Base-by-base conservation (phyloP, 495 filamentous ascomycete genomes). In the Penicillium malachiteum region DNA sequence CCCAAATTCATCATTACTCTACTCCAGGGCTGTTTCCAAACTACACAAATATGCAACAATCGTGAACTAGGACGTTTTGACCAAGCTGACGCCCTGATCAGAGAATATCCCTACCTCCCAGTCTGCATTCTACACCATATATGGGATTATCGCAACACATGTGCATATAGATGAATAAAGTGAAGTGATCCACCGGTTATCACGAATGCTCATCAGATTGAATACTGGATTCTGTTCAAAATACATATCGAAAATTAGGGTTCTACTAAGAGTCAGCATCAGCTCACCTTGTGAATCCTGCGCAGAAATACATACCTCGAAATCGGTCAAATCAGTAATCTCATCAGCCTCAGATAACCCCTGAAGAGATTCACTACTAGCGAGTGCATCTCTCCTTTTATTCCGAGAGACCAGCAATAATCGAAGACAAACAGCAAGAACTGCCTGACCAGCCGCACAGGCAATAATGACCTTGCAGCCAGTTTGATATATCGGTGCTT, bases 401-500 rank as follows among this genome's bases (percentile, higher is more conserved):
- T 66, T 66, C 12, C 60, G 51, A 33, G 43, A 39, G 37, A 38
- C 26, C 14, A 66, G n/a, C 32, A 66, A 17, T 12, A 59, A 11
- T 3, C 63, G 59, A 43, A 66, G 38, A 5, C 39, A 43, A 21
- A 66, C 26, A 10, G 63, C 60, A n/a, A 65, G 35, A 3, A 26
- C 50, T 5, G 48, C 44, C 31, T 65, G 63, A 13, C 53, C 50
- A 18, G 59, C 56, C 7, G 59, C 54, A 21, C 69, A 73, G 14
- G 67, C 57, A 16, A 73, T 41, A 18, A 70, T 67, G 9, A 73
- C 39, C 31, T 66, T 73, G 47, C 69, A 71, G 11, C 69, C 71
- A 2, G 71, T 71, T 40, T 65, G 61, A 41, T 73, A 73, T 1
- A 68, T 45, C 0, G 71, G 71, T 0, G 71, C 71, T 45, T 73